Percentiles rank a stretch among this genome's conserved stretches.
These are phyloP conservation scores for Austroboletus niveus DNA, from an alignment of 1,284 basidiomycete genomes.

Conservation along the genomic window DNA sequence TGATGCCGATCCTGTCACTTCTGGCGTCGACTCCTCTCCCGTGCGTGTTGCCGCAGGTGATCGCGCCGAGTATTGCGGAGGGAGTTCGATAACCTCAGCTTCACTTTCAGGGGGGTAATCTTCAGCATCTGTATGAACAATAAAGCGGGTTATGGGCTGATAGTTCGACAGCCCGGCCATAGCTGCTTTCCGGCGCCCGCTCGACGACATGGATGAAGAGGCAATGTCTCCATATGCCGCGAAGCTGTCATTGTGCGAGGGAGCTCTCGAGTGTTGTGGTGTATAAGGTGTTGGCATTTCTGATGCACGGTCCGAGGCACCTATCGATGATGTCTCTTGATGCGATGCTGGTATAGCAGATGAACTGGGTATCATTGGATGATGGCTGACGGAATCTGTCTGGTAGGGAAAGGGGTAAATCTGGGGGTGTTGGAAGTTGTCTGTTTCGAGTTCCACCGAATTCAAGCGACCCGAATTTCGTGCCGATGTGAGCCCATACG, in stretches of 20 bases:
- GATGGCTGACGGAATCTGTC: conserved; percentile 17
- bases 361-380: conserved; percentile 1
- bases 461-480: conserved; percentile 26
- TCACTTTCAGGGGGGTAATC: conserved; percentile 45
- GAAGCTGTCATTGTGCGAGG: conserved; percentile 22
- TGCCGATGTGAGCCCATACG: conserved; percentile 17
- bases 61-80: conserved; percentile 67
- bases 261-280: conserved; percentile 21
- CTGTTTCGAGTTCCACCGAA: conserved; percentile 32
- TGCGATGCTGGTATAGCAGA: neutral
- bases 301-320: conserved; percentile 9
- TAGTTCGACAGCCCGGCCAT: conserved; percentile 45
- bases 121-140: conserved; percentile 72
- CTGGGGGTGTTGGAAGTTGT: conserved; percentile 20
- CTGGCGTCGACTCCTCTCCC: conserved; percentile 14
- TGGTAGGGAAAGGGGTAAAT: conserved; percentile 34
- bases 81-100: conserved; percentile 66
- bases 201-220: conserved; percentile 35
- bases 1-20: conserved; percentile 3
- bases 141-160: conserved; percentile 49
- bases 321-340: conserved; percentile 5
- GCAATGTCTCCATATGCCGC: conserved; percentile 19
- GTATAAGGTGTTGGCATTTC: conserved; percentile 21
- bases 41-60: conserved; percentile 23
- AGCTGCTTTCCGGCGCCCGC: conserved; percentile 49